A percentile compares a stretch with the other conserved stretches of the same genome.
Conservation (phyloP, 2,329 filamentous ascomycete species). For the Arthrobotrys pseudoclavata region DNA sequence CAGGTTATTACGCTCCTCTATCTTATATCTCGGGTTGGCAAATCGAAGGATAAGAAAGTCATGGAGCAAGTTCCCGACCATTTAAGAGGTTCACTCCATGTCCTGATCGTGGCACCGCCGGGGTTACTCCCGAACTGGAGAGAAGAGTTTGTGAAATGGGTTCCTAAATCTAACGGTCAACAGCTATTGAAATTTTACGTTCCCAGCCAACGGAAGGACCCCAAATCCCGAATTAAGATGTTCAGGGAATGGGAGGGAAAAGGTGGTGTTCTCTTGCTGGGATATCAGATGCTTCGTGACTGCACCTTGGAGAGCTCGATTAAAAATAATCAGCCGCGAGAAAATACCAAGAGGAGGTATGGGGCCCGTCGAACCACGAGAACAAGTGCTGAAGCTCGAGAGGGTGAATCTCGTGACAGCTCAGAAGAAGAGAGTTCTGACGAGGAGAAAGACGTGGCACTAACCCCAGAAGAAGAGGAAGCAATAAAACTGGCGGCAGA, state of each 20-base stretch:
- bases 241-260: slow-evolving; percentile 37
- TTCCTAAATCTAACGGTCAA: slow-evolving; percentile 72
- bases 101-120: slow-evolving; percentile 81
- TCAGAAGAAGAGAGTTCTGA: not conserved
- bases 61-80: slow-evolving; percentile 76
- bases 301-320: slow-evolving; percentile 6
- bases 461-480: slow-evolving; percentile 6
- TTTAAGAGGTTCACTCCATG: slow-evolving; percentile 73
- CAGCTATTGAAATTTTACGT: slow-evolving; percentile 21
- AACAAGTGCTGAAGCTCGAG: not conserved
- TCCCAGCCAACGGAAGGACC: not conserved
- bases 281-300: slow-evolving; percentile 42
- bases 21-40: slow-evolving; percentile 67
- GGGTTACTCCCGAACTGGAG: slow-evolving; percentile 84
- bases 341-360: not conserved
- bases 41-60: slow-evolving; percentile 69
- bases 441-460: not conserved
- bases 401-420: not conserved
- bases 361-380: slow-evolving; percentile 1
- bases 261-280: slow-evolving; percentile 60
- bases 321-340: not conserved
- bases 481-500: slow-evolving; percentile 64
- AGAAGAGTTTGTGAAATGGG: slow-evolving; percentile 70
- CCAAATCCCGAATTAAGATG: slow-evolving; percentile 3
- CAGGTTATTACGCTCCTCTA: slow-evolving; percentile 71